Conservation (phyloP, 371 early-diverging fungal species). For the Rhizopus stolonifer region DNA sequence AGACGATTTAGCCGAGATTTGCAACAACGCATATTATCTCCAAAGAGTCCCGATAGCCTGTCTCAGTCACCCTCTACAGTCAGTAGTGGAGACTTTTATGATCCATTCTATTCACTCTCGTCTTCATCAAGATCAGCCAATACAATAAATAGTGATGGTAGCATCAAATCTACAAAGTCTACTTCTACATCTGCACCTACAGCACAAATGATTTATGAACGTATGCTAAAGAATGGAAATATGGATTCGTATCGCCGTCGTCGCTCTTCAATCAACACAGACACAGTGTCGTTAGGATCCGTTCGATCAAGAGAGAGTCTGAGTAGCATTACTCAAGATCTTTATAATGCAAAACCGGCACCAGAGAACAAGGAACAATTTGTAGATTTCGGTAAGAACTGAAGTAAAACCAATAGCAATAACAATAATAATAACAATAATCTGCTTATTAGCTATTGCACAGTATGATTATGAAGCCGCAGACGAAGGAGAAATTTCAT, state of each 20-base stretch:
- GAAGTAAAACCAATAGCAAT: neutral
- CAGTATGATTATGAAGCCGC: slow-evolving; percentile 67
- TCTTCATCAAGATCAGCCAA: neutral
- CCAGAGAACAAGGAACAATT: slow-evolving; percentile 9
- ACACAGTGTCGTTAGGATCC: neutral
- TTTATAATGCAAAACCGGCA: neutral
- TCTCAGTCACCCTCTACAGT: neutral
- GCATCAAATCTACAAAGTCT: neutral
- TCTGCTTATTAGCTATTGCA: slow-evolving; percentile 39
- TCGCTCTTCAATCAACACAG: neutral
- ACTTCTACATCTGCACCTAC: slow-evolving; percentile 6
- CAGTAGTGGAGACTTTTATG: slow-evolving; percentile 11
- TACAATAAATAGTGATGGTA: neutral
- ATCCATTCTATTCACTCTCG: slow-evolving; percentile 24
- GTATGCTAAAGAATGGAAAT: slow-evolving; percentile 7
- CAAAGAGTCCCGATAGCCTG: neutral
- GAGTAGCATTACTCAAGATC: slow-evolving; percentile 5
- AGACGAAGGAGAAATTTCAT: slow-evolving; percentile 62
- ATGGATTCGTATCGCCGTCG: neutral
- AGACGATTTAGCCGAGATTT: neutral
- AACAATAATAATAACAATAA: neutral
- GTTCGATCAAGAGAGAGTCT: slow-evolving; percentile 1
- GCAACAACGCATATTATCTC: neutral
- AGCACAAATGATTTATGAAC: slow-evolving; percentile 22
- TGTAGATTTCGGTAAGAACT: slow-evolving; percentile 27